These are phyloP conservation scores for Conticribra guillardii DNA, from an alignment of 108 stramenopile species.

Conservation along the genomic window DNA sequence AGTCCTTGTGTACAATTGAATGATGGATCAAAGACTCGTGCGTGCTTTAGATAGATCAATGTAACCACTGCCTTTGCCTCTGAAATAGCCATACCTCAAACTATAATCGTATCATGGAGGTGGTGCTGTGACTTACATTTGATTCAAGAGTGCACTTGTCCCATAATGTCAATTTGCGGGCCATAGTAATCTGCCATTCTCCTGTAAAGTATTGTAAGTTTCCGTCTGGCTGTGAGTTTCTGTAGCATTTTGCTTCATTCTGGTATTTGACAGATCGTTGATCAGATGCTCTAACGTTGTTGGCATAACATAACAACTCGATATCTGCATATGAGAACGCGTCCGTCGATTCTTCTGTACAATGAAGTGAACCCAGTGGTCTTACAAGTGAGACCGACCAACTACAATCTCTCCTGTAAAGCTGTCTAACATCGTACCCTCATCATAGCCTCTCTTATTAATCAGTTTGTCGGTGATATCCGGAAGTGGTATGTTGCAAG, in stretches of 20 bases:
- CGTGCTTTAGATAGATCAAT: slow-evolving; percentile 76
- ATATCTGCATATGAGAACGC: too few species aligned
- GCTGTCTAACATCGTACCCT: neutral
- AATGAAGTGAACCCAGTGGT: too few species aligned
- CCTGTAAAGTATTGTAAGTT: slow-evolving; percentile 73
- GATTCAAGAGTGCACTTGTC: slow-evolving; percentile 24
- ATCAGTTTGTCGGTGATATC: slow-evolving; percentile 13
- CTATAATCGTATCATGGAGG: slow-evolving; percentile 37
- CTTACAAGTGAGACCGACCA: neutral
- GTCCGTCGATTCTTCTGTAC: too few species aligned
- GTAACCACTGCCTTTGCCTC: slow-evolving; percentile 49
- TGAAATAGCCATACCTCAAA: slow-evolving; percentile 46
- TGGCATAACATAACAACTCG: too few species aligned
- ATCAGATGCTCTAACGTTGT: too few species aligned
- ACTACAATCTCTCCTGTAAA: neutral
- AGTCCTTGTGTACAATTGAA: slow-evolving; percentile 84
- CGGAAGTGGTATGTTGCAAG: slow-evolving; percentile 10
- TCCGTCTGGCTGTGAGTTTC: slow-evolving; percentile 69
- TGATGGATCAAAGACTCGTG: slow-evolving; percentile 62
- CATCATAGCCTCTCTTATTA: neutral
- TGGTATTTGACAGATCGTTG: slow-evolving; percentile 59
- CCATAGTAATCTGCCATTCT: slow-evolving; percentile 82
- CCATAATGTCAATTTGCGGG: slow-evolving; percentile 82
- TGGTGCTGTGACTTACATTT: slow-evolving; percentile 41
- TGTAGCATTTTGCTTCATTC: slow-evolving; percentile 73